A percentile compares a stretch with the other conserved stretches of the same genome.
Evolutionary conservation across 768 basidiomycete genomes (phyloP).

Genomic region (Rhizopogon roseolus): DNA sequence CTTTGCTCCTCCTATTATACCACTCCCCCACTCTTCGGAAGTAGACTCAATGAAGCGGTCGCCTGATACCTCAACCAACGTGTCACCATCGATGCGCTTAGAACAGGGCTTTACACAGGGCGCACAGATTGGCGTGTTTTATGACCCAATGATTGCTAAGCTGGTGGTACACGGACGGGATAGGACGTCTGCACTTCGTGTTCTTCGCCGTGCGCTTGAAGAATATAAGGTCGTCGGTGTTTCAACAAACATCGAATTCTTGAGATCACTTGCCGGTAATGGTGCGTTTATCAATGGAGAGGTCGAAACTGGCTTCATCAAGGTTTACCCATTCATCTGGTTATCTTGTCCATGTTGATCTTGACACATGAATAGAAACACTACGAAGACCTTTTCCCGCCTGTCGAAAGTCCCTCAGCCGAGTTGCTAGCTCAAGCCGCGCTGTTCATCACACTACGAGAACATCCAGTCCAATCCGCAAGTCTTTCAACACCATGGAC

Average conservation of each 20-base stretch:
- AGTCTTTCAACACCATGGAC: conserved; percentile 56
- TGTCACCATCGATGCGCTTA: conserved; percentile 69
- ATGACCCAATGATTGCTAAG: conserved; percentile 91
- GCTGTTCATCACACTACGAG: conserved; percentile 67
- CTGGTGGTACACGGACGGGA: conserved; percentile 86
- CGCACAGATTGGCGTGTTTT: conserved; percentile 80
- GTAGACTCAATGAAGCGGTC: conserved; percentile 14
- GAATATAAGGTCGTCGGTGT: conserved; percentile 91
- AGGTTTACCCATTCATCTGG: conserved; percentile 31
- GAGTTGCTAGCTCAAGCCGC: conserved; percentile 76
- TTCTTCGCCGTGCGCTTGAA: conserved; percentile 75
- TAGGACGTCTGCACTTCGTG: conserved; percentile 76
- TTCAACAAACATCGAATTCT: conserved; percentile 87
- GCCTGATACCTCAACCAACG: conserved; percentile 13
- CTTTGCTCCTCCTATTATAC: conserved; percentile 46
- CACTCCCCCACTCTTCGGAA: conserved; percentile 1
- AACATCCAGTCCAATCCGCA: conserved; percentile 33
- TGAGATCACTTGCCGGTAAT: conserved; percentile 74
- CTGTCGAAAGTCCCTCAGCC: conserved; percentile 49
- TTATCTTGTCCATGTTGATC: neutral
- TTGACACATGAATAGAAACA: conserved; percentile 59
- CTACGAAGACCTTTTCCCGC: conserved; percentile 74
- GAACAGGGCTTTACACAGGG: conserved; percentile 87
- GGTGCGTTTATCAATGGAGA: conserved; percentile 70
- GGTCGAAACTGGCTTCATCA: conserved; percentile 91